Base-by-base conservation (phyloP, 192 early-diverging fungal species). In the Globomyces pollinis-pini region DNA sequence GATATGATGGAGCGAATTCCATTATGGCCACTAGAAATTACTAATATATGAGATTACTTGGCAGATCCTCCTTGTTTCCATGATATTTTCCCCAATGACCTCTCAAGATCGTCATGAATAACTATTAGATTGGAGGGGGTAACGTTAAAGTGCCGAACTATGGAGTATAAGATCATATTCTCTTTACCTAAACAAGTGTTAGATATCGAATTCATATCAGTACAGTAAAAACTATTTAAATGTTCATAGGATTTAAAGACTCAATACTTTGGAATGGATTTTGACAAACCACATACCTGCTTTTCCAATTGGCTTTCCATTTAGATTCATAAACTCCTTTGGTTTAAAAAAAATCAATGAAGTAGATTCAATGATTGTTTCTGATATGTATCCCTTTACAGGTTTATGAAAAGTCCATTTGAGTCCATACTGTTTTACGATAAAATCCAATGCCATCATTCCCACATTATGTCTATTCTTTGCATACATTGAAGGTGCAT, bases 391-490 rank as follows among this genome's bases (percentile, higher is more conserved):
- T 15, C 38, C 38, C 38, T 15, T n/a, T 20, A 39, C 15, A 39
- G 38, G 20, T 20, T 39, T 39, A 20, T 39, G 15, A n/a, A 39
- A 20, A 15, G 38, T n/a, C 38, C 38, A 39, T 15, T 15, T n/a
- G 20, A 39, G 38, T 0, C 53, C 53, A 3, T 28, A 26, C 28
- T 33, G 32, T 26, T 35, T 41, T 21, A 55, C 53, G 9, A 23
- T 33, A 26, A 28, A 55, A 4, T 55, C 53, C 53, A 55, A 3
- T 12, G 53, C 53, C 4, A 55, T 55, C 53, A 20, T 26, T 6
- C 53, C 53, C 34, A 41, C 29, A 55, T 55, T 55, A 24, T 55
- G 53, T 47, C 44, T 47, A n/a, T n/a, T n/a, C n/a, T n/a, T n/a
- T 21, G 44, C 28, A 26, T 20, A 5, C 11, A 8, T 21, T 26